Conservation (phyloP, 441 rosid species). For the Dalechampia spathulata region DNA sequence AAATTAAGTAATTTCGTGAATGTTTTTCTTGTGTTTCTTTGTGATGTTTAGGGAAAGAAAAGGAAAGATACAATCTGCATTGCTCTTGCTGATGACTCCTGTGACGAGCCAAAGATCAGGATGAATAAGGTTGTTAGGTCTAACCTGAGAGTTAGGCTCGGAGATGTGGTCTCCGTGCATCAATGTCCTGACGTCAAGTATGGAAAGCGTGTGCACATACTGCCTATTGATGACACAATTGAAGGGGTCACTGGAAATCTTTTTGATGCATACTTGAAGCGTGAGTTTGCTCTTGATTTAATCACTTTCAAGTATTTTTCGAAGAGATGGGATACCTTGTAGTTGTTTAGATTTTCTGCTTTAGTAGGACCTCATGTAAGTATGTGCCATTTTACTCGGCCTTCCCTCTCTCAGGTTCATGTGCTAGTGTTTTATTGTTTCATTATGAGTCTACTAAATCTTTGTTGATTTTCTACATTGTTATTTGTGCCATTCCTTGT, state of each 20-base stretch:
- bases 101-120: too few relatives aligned
- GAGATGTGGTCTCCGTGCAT: constrained; percentile 92
- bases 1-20: neutral
- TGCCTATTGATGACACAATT: too few relatives aligned
- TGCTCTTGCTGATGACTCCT: constrained; percentile 79
- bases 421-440: too few relatives aligned
- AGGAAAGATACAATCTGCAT: constrained; percentile 83
- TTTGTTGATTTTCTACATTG: neutral
- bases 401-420: too few relatives aligned
- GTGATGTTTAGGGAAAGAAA: constrained; percentile 59
- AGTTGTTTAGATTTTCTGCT: neutral
- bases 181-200: too few relatives aligned
- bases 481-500: neutral
- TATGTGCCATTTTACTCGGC: too few relatives aligned
- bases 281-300: constrained; percentile 37
- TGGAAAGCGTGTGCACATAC: too few relatives aligned
- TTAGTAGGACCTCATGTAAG: too few relatives aligned
- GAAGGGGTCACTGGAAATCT: constrained; percentile 93
- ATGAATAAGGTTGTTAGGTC: too few relatives aligned
- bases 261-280: constrained; percentile 84
- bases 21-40: neutral
- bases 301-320: neutral
- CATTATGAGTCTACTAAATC: too few relatives aligned
- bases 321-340: constrained; percentile 8
- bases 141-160: constrained; percentile 93